Base-by-base conservation (phyloP, 2,329 filamentous ascomycete species). In the Aspergillus amoenus region DNA sequence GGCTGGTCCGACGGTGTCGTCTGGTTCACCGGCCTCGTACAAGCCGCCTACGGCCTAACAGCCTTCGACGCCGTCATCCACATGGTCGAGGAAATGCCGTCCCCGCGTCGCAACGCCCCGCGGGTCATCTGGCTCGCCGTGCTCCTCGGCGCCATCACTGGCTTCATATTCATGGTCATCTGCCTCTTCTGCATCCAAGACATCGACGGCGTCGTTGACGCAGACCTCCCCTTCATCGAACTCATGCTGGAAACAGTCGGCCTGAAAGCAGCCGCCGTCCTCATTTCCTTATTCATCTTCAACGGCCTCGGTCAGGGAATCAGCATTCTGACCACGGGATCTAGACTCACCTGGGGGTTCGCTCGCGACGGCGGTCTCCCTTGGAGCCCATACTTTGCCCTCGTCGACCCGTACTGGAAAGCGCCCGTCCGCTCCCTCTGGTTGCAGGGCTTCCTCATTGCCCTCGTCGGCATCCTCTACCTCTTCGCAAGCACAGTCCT, bases 11-110 rank as follows among this genome's bases (percentile, higher is more conserved):
- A 82, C 43, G 82, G 82, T 1, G 78, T 84, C 0, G 78, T 79
- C n/a, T 85, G 81, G 81, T 84, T 85, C 61, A 78, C 80, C 0
- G 83, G 83, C 4, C 77, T 85, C 1, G 75, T 85, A 0, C 82
- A 85, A 61, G 79, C 81, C 1, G 82, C 82, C 0, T 85, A 84
- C 54, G 82, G 81, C 2, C 68, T 84, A 15, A 83, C 81, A 0
- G 82, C 82, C 1, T 84, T 85, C 60, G 83, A 85, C 63, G 80
- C 82, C 0, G 82, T 83, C 34, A 83, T 84, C 39, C 83, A 85
- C 65, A 79, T 85, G 74, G 79, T 82, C 2, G 82, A 85, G 61
- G 82, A 84, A 63, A 81, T 84, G 1, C 82, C 82, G 1, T 70
- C 74, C 4, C 82, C 82, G 1, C 70, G 81, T 30, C 78, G 70